Base-by-base conservation (phyloP, 805 yeast genomes). In the Blastobotrys parvus region DNA sequence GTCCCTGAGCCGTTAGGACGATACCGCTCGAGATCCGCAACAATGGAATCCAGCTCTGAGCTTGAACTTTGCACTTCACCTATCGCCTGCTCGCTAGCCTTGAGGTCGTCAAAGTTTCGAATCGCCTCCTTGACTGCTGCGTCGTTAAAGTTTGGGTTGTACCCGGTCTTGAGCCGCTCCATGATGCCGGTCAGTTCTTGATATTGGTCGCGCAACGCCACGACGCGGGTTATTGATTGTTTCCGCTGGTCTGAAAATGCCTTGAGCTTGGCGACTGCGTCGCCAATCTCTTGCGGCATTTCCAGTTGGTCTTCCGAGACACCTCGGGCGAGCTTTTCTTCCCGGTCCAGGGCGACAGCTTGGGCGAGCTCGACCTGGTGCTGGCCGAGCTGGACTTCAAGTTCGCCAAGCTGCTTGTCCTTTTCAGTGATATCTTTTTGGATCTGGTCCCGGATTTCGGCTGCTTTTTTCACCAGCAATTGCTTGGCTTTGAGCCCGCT, bases 101-200 rank as follows among this genome's bases (percentile, higher is more conserved):
- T 51, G 37, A 51, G 44, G 23, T 58, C 58, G 34, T 57, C 59
- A 57, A 62, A 61, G 15, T 55, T 64, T 16, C 72, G 65, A 15
- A 87, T 79, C 1, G 89, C 79, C 17, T 68, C 72, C 59, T 86
- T 86, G 16, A 89, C 96, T 0, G 89, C 94, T 5, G 78, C 76
- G 62, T 89, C 96, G 57, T 89, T 87, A 64, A 87, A 77, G 54
- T 87, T 82, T 38, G 83, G 85, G 53, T 87, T 85, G 61, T 83
- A 88, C n/a, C 74, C 72, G 2, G 67, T 56, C 6, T 69, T 59
- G 62, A 89, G 65, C 3, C 62, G 61, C 2, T 62, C 59, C 39
- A 86, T 57, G 15, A 82, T 68, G 2, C 30, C 49, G 29, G 44
- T 52, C 10, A 43, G 36, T 27, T 47, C 35, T 6, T 40, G 17